A percentile compares a stretch with the other conserved stretches of the same genome.
Evolutionary conservation across 345 rosid genomes (phyloP).

Genomic region (Psidium friedrichsthalianum): DNA sequence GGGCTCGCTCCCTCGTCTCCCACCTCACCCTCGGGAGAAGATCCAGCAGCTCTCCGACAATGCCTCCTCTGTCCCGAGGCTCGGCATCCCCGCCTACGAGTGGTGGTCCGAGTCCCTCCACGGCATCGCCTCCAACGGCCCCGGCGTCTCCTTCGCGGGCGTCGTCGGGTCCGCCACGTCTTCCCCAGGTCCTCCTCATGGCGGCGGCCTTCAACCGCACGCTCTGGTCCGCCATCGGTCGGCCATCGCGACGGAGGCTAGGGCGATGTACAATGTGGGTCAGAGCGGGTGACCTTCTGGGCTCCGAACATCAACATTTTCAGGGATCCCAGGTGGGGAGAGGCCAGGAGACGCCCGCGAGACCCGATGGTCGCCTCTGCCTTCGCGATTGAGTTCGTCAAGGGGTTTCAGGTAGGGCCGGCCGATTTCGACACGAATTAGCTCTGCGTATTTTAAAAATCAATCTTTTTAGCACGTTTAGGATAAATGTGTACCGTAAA

Average conservation of each 20-base stretch:
- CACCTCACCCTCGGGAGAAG: constrained; percentile 70
- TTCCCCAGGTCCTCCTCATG: constrained; percentile 73
- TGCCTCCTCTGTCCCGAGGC: constrained; percentile 60
- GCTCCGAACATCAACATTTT: constrained; percentile 84
- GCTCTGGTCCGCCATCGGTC: constrained; percentile 67
- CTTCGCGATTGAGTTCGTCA: constrained; percentile 61
- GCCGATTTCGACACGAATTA: neutral
- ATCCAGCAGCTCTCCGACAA: constrained; percentile 54
- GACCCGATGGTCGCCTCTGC: constrained; percentile 78
- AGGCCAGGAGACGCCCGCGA: constrained; percentile 95
- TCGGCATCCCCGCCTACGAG: constrained; percentile 73
- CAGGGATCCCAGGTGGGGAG: constrained; percentile 96
- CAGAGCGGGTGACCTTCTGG: constrained; percentile 94
- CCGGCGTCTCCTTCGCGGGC: constrained; percentile 69
- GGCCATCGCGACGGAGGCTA: constrained; percentile 55
- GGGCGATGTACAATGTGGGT: constrained; percentile 78
- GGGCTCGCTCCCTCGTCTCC: constrained; percentile 65
- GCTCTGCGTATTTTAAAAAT: neutral
- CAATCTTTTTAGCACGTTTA: neutral
- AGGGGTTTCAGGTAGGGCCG: constrained; percentile 40
- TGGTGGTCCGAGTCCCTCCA: constrained; percentile 99
- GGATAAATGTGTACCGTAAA: neutral
- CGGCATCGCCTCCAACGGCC: constrained; percentile 82
- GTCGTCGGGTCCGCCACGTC: constrained; percentile 53
- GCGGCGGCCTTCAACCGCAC: constrained; percentile 69